Evolutionary conservation across 2,329 filamentous ascomycete genomes (phyloP).

Genomic region (Ophiostoma piceae): DNA sequence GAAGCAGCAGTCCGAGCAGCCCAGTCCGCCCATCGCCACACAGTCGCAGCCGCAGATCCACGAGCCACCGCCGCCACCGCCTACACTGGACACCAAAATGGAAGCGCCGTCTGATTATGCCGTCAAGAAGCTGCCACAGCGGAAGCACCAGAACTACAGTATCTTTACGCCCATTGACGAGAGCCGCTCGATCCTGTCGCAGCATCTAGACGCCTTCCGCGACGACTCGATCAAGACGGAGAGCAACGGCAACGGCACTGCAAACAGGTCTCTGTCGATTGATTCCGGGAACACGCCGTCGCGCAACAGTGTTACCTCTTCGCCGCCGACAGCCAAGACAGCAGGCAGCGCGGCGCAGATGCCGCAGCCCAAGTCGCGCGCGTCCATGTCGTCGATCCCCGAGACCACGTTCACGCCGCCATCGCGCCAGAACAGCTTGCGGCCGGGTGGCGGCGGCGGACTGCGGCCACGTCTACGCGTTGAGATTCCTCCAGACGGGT

Average conservation of each 20-base stretch:
- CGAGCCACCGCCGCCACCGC: conserved; percentile 49
- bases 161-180: conserved; percentile 98
- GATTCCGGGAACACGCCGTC: conserved; percentile 43
- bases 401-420: conserved; percentile 64
- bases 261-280: conserved; percentile 55
- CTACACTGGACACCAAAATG: conserved; percentile 36
- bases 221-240: conserved; percentile 44
- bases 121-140: conserved; percentile 61
- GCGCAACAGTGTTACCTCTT: conserved; percentile 38
- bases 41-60: conserved; percentile 30
- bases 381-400: conserved; percentile 57
- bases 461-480: conserved; percentile 76
- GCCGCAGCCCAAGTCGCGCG: conserved; percentile 41
- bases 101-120: conserved; percentile 32
- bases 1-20: conserved; percentile 26
- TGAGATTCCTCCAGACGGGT: conserved; percentile 88
- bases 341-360: conserved; percentile 43
- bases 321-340: conserved; percentile 44
- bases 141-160: conserved; percentile 79
- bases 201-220: conserved; percentile 68
- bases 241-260: conserved; percentile 9
- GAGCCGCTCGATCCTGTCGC: conserved; percentile 78
- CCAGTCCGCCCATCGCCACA: conserved; percentile 1
- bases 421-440: conserved; percentile 70
- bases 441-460: conserved; percentile 53